phyloP scores from a whole-genome alignment of 2,329 filamentous ascomycete species.

The Penicillium corylophilum region DNA sequence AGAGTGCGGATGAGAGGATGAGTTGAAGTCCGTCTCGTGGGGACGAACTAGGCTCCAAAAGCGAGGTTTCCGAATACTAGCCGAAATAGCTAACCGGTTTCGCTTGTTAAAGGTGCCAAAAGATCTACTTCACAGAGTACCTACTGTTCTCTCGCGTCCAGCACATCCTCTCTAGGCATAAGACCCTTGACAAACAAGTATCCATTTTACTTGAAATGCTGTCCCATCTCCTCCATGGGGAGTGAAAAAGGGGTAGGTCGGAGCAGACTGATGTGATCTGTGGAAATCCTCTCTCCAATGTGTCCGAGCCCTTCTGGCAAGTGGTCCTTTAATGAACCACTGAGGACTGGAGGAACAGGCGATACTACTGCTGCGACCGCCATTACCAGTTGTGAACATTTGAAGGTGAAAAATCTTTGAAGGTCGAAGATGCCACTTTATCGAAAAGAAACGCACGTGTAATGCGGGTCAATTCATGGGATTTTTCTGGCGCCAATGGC shows the following conservation, averaged over 20 bases:
- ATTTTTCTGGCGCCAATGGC: background rate
- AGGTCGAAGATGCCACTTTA: background rate
- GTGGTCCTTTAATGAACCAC: constrained; percentile 1
- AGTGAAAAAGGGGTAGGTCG: constrained; percentile 14
- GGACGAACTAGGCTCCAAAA: constrained; percentile 40
- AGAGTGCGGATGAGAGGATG: constrained; percentile 30
- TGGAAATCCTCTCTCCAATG: constrained; percentile 10
- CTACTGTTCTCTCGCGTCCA: constrained; percentile 38
- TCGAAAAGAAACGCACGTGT: background rate
- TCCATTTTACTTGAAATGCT: constrained; percentile 39
- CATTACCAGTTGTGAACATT: background rate
- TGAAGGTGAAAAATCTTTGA: background rate
- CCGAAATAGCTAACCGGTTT: constrained; percentile 38
- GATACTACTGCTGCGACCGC: background rate
- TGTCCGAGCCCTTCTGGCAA: constrained; percentile 9
- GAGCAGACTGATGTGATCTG: constrained; percentile 4
- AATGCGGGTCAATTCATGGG: background rate
- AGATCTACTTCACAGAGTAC: background rate
- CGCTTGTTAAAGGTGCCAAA: background rate
- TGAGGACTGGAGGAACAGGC: background rate
- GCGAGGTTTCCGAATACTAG: constrained; percentile 38
- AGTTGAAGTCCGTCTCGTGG: constrained; percentile 44
- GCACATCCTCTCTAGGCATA: constrained; percentile 45
- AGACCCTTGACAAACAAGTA: constrained; percentile 47
- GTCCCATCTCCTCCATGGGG: constrained; percentile 40